Conservation (phyloP, 2,329 filamentous ascomycete genomes). For the Pestalotiopsis sp. region DNA sequence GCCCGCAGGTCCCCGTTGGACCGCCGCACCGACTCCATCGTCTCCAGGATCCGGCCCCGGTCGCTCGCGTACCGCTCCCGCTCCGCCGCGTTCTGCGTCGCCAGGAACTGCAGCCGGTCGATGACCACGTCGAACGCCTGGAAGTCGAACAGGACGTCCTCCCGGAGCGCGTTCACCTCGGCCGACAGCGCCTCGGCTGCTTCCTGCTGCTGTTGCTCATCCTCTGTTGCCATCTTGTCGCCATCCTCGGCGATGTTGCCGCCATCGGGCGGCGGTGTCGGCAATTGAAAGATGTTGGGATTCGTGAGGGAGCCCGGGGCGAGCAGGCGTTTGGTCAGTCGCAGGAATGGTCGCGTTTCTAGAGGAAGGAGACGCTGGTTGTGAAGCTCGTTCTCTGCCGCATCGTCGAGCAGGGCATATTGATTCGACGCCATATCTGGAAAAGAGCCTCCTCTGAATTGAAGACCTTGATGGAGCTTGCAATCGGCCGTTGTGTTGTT, state of each 20-base stretch:
- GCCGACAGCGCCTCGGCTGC: conserved; percentile 24
- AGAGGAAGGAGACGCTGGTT: conserved; percentile 85
- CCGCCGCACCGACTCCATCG: conserved; percentile 76
- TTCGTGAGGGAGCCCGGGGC: conserved; percentile 67
- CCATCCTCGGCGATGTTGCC: conserved; percentile 25
- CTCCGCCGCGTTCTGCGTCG: conserved; percentile 81
- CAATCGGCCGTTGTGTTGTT: background rate
- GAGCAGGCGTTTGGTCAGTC: conserved; percentile 81
- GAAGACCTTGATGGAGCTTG: background rate
- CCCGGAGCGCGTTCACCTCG: conserved; percentile 58
- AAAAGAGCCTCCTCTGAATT: background rate
- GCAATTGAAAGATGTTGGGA: conserved; percentile 52
- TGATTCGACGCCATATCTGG: conserved; percentile 28
- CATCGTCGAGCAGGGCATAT: conserved; percentile 66
- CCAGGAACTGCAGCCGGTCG: conserved; percentile 84
- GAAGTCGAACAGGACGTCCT: conserved; percentile 87
- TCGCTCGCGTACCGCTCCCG: conserved; percentile 81
- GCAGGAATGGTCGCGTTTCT: conserved; percentile 90
- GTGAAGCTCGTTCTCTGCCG: conserved; percentile 83
- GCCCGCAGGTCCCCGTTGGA: conserved; percentile 72
- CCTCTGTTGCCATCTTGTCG: conserved; percentile 29
- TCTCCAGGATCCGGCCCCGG: conserved; percentile 76
- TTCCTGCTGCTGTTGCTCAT: conserved; percentile 17
- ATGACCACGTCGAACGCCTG: conserved; percentile 86
- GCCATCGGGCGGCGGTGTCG: conserved; percentile 68